Base-by-base conservation (phyloP, 2,329 filamentous ascomycete species). In the Beauveria sp. region DNA sequence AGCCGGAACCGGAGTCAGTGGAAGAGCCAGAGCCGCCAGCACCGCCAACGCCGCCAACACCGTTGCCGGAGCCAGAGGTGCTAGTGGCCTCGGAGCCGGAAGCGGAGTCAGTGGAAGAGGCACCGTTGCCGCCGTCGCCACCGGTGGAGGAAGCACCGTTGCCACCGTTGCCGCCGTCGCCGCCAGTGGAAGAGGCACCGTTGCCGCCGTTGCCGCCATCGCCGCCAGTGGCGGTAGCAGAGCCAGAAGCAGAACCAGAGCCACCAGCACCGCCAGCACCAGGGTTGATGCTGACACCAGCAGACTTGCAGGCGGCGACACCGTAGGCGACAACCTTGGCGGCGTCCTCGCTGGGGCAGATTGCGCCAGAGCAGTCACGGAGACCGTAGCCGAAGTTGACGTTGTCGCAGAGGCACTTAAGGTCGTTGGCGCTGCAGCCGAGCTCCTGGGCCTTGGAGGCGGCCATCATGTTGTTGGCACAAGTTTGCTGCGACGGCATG, bases 381-480 rank as follows among this genome's bases (percentile, higher is more conserved):
- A 83, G 70, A 58, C 80, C 81, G 65, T 76, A 81, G 62, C 72
- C 66, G 70, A 81, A 83, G 73, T 80, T 67, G 50, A 64, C 46
- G 65, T 79, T 77, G 62, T 68, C 66, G 74, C 81, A 83, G 16
- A 82, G 74, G 71, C 81, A 83, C 54, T 67, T 66, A 47, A 74
- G 42, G 63, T 81, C 78, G 46, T 68, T 69, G 60, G 67, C 63
- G 8, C 63, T 61, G 73, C 83, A 86, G 63, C 77, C 76, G 42
- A 85, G 77, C 58, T 76, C 69, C 40, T 65, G 38, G 52, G 75
- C 75, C 73, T 80, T 75, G 62, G 59, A 67, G n/a, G 67, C 65
- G 53, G 70, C 67, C 49, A 79, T 65, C 81, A 86, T 83, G 74
- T 81, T 80, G 68, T 68, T 71, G 65, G 78, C 73, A 66, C 82